Conservation (phyloP, 495 filamentous ascomycete species). For the Geopyxis carbonaria region DNA sequence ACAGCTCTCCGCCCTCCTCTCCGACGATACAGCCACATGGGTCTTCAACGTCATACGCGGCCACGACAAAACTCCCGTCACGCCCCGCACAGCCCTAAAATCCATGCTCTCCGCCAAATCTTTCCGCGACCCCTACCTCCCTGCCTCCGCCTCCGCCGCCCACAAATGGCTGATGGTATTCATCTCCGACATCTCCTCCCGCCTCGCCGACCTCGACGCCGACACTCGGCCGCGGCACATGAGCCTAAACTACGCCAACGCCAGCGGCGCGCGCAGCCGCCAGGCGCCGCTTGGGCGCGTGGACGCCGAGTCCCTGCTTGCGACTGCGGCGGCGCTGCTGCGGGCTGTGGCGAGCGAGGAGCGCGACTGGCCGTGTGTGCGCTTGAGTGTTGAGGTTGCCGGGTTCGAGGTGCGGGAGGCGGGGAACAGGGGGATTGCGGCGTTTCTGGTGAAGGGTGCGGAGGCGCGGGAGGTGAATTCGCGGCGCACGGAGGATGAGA, state of each 20-base stretch:
- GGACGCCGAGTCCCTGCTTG: conserved; percentile 55
- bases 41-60: conserved; percentile 74
- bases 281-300: conserved; percentile 55
- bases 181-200: conserved; percentile 74
- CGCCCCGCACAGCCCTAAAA: conserved; percentile 81
- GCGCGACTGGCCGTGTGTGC: conserved; percentile 73
- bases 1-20: conserved; percentile 60
- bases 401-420: conserved; percentile 78
- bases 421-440: conserved; percentile 70
- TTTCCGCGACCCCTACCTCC: conserved; percentile 40
- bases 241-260: conserved; percentile 57
- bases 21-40: conserved; percentile 78
- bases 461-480: conserved; percentile 40
- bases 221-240: conserved; percentile 72
- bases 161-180: conserved; percentile 83
- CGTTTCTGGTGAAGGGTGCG: conserved; percentile 65
- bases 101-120: conserved; percentile 97
- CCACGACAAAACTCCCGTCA: conserved; percentile 74
- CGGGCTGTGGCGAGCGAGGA: conserved; percentile 62
- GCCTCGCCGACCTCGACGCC: conserved; percentile 78
- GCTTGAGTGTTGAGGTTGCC: conserved; percentile 66
- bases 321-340: conserved; percentile 58
- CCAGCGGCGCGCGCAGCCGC: conserved; percentile 49
- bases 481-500: conserved; percentile 21
- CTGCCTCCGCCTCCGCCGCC: conserved; percentile 56